Percentiles rank a stretch among this genome's conserved stretches.
Evolutionary conservation across 2,329 filamentous ascomycete species (phyloP).

Genomic region (Penicillium occitanis): DNA sequence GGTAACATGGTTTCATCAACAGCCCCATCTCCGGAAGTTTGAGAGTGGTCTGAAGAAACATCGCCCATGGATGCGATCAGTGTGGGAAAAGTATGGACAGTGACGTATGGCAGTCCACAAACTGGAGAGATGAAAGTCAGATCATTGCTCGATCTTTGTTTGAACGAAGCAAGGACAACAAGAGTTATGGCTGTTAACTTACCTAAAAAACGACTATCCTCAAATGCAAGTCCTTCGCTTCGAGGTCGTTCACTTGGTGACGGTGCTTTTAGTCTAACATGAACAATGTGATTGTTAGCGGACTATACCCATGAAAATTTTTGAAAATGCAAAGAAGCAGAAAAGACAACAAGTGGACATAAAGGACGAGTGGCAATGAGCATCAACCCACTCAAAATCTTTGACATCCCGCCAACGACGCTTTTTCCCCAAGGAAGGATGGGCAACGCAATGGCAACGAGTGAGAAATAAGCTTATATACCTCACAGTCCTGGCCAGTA

Average conservation of each 20-base stretch:
- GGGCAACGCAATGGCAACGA: neutral
- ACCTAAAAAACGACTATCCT: neutral
- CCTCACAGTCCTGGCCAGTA: neutral
- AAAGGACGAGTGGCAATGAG: slow-evolving; percentile 4
- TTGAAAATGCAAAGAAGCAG: neutral
- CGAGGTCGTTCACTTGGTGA: neutral
- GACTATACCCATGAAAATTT: neutral
- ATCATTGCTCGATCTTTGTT: neutral
- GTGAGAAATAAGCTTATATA: neutral
- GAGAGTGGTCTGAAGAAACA: slow-evolving; percentile 28
- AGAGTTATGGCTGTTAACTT: neutral
- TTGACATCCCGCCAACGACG: neutral
- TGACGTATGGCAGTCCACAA: neutral
- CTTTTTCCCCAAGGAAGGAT: neutral
- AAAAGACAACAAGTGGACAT: neutral
- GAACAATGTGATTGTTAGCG: neutral
- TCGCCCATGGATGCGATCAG: slow-evolving; percentile 30
- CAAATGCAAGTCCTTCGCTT: neutral
- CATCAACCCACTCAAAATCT: neutral
- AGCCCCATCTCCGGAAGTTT: slow-evolving; percentile 24
- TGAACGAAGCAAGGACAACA: neutral
- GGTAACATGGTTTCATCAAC: slow-evolving; percentile 21
- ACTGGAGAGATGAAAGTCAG: neutral
- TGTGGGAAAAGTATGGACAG: neutral
- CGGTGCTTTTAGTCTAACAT: neutral